phyloP scores from a whole-genome alignment of 495 filamentous ascomycete genomes.

The Aspergillus conjunctus region DNA sequence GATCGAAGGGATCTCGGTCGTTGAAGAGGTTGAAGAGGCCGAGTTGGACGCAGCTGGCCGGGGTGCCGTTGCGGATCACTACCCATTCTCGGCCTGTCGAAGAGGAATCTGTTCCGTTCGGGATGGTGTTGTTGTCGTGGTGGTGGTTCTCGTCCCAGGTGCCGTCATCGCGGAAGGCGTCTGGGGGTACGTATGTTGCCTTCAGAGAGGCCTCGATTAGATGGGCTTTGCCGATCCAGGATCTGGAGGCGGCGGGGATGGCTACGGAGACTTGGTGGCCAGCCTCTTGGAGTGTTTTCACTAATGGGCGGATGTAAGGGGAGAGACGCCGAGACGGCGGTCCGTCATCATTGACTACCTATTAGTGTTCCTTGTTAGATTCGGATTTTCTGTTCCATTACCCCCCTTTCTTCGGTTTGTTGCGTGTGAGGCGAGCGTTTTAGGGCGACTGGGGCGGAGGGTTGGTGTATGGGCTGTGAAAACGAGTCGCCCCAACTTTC shows the following conservation, averaged over 20 bases:
- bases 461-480: not conserved
- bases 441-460: not conserved
- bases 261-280: slow-evolving; percentile 89
- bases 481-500: slow-evolving; percentile 1
- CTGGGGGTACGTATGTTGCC: slow-evolving; percentile 77
- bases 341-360: slow-evolving; percentile 93
- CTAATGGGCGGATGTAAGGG: slow-evolving; percentile 85
- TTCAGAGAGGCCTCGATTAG: slow-evolving; percentile 82
- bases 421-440: not conserved
- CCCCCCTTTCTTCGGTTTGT: not conserved
- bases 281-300: slow-evolving; percentile 71
- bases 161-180: slow-evolving; percentile 59
- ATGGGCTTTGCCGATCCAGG: slow-evolving; percentile 98
- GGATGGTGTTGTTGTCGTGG: slow-evolving; percentile 43
- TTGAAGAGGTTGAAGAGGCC: slow-evolving; percentile 86
- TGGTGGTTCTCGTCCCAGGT: slow-evolving; percentile 40
- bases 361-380: slow-evolving; percentile 6
- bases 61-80: slow-evolving; percentile 82
- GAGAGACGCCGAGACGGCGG: slow-evolving; percentile 84
- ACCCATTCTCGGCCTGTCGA: slow-evolving; percentile 60
- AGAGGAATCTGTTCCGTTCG: not conserved
- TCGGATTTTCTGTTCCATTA: not conserved
- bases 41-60: slow-evolving; percentile 84
- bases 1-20: slow-evolving; percentile 71
- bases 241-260: slow-evolving; percentile 85